A percentile compares a stretch with the other conserved stretches of the same genome.
Conservation (phyloP, 169 alveolate species). For the Cryptosporidium bovis region DNA sequence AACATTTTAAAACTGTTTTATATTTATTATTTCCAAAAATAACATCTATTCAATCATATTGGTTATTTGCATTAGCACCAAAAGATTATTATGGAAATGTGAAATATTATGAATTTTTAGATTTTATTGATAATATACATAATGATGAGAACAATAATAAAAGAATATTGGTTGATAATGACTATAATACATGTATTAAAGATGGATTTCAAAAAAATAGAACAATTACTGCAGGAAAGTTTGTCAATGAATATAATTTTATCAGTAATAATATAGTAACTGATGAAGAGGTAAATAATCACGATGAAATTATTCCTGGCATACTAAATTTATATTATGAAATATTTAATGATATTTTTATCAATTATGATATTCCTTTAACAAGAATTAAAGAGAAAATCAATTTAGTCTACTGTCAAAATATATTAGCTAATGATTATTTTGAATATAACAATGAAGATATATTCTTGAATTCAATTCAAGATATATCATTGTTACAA, state of each 20-base stretch:
- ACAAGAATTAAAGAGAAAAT: background rate
- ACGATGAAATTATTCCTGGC: background rate
- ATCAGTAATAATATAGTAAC: background rate
- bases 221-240: background rate
- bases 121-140: constrained; percentile 20
- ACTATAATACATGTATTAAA: background rate
- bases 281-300: background rate
- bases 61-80: constrained; percentile 65
- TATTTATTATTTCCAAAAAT: constrained; percentile 51
- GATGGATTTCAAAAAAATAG: background rate
- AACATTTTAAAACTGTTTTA: constrained; percentile 64
- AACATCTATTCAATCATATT: constrained; percentile 58
- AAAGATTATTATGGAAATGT: constrained; percentile 65
- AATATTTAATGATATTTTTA: background rate
- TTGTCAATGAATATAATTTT: background rate
- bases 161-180: background rate
- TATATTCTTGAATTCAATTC: constrained; percentile 34
- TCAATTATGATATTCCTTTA: background rate
- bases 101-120: constrained; percentile 42
- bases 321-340: background rate
- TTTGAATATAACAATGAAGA: background rate
- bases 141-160: background rate
- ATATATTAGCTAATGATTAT: background rate
- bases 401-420: background rate
- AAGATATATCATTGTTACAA: constrained; percentile 40